A percentile compares a stretch with the other conserved stretches of the same genome.
Evolutionary conservation across 768 basidiomycete genomes (phyloP).

Genomic region (Pleurotus salmoneostramineus): DNA sequence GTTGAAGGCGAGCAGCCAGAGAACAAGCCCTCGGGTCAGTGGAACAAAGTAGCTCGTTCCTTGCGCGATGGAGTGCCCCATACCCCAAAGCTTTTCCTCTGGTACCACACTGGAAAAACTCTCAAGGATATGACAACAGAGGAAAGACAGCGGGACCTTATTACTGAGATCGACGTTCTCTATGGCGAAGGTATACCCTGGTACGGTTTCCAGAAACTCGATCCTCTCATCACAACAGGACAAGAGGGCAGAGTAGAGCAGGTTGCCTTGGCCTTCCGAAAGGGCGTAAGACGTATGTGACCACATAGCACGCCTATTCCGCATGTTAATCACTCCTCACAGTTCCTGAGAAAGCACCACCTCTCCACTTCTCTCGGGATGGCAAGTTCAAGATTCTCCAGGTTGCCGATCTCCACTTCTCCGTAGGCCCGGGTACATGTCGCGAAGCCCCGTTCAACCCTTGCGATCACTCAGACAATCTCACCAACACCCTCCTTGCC

Average conservation of each 20-base stretch:
- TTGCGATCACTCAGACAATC: slow-evolving; percentile 66
- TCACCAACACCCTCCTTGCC: slow-evolving; percentile 71
- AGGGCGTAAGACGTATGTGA: slow-evolving; percentile 68
- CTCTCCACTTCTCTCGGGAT: slow-evolving; percentile 76
- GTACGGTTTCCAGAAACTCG: slow-evolving; percentile 80
- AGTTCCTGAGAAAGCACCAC: slow-evolving; percentile 71
- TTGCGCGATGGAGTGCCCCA: slow-evolving; percentile 59
- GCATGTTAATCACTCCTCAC: slow-evolving; percentile 7
- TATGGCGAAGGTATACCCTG: slow-evolving; percentile 83
- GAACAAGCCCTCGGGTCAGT: slow-evolving; percentile 31
- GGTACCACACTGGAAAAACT: slow-evolving; percentile 75
- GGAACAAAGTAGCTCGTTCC: slow-evolving; percentile 64
- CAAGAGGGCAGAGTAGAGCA: slow-evolving; percentile 37
- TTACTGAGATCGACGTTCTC: slow-evolving; percentile 91
- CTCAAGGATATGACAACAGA: slow-evolving; percentile 53
- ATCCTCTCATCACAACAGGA: slow-evolving; percentile 51
- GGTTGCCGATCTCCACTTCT: slow-evolving; percentile 93
- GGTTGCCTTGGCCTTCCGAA: slow-evolving; percentile 65
- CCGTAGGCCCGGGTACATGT: slow-evolving; percentile 75
- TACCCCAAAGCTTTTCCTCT: slow-evolving; percentile 60
- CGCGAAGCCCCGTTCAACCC: slow-evolving; percentile 64
- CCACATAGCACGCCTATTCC: background rate
- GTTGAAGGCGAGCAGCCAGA: slow-evolving; percentile 48
- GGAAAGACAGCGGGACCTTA: slow-evolving; percentile 50
- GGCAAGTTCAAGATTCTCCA: slow-evolving; percentile 90